Base-by-base conservation (phyloP, 495 filamentous ascomycete genomes). In the Neurospora sp. region DNA sequence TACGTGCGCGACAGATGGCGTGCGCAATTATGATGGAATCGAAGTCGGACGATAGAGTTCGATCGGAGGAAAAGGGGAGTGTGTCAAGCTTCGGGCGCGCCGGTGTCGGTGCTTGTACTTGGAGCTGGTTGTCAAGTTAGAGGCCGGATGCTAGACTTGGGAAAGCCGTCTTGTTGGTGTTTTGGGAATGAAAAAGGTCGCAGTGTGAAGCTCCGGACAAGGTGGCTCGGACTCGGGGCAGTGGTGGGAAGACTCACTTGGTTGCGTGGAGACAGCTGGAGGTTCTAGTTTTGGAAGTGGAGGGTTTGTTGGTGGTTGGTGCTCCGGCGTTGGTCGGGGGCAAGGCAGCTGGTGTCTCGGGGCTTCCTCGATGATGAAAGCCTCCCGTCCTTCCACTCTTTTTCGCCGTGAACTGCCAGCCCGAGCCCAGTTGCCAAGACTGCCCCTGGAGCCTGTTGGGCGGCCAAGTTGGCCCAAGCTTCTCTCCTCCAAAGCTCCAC, bases 381-480 rank as follows among this genome's bases (percentile, higher is more conserved):
- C 73, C 20, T 22, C n/a, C n/a, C n/a, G n/a, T n/a, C n/a, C n/a
- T n/a, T n/a, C n/a, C n/a, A n/a, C 73, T 71, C 20, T 53, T 53
- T 48, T 53, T 53, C 45, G 45, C 45, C 45, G 45, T 53, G 53
- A n/a, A 31, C 48, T 61, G 48, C 48, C 48, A 31, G 48, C 22
- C 48, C 12, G 22, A 61, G 48, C 48, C 48, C 48, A 61, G 22
- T 35, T 61, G 53, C 53, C 27, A 61, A 61, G 53, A 35, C 53
- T 31, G 53, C 53, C 53, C 53, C 53, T 35, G 53, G 53, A 70
- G 72, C 27, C 72, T 69, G 69, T 48, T 61, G 69, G 44, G 69
- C 71, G 75, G 75, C 77, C 74, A 69, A 70, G 70, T 68, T 79
- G 78, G 80, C 71, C 74, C 80, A 75, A 79, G 77, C 77, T 81